Base-by-base conservation (phyloP, 2,329 filamentous ascomycete genomes). In the Epichloe bromicola region DNA sequence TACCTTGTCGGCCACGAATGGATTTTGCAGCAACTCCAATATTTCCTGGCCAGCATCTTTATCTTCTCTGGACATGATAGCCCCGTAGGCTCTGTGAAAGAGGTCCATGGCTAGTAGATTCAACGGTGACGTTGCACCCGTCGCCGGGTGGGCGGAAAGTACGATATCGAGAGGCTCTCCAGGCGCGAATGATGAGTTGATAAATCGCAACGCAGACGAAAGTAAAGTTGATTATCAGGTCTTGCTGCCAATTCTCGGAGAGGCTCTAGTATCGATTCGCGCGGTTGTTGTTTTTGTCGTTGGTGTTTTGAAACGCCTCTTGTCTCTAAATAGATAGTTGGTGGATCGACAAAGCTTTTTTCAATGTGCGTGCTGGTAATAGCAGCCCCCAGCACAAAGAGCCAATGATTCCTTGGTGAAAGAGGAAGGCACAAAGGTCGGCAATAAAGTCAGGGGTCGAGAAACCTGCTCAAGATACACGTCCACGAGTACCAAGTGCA, bases 21-120 rank as follows among this genome's bases (percentile, higher is more conserved):
- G 76, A 54, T 77, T 67, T 52, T 72, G 63, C 12, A 80, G 62
- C 45, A 79, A 62, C 3, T 73, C 61, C 37, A 78, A 64, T 50
- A 78, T 63, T 61, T 76, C 65, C 45, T 71, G 55, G 33, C 65
- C 71, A 1, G 67, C 57, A 51, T 69, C 66, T 26, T 53, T 49
- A 8, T 53, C 42, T 12, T 53, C 45, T 33, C 51, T 38, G 19
- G 43, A 11, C 23, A 43, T n/a, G 15, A 52, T 17, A 26, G 40
- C 47, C 37, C 48, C 15, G 26, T 19, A 17, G 5, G 23, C 38
- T 46, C 40, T 19, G 19, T 6, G 46, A 33, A 19, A n/a, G 33
- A 7, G 3, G n/a, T 14, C 12, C 45, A 41, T 41, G 37, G 34
- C 17, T 6, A 14, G 34, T 15, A 42, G 14, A 17, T 15, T 47